Base-by-base conservation (phyloP, 768 basidiomycete genomes). In the Lentinula boryana region DNA sequence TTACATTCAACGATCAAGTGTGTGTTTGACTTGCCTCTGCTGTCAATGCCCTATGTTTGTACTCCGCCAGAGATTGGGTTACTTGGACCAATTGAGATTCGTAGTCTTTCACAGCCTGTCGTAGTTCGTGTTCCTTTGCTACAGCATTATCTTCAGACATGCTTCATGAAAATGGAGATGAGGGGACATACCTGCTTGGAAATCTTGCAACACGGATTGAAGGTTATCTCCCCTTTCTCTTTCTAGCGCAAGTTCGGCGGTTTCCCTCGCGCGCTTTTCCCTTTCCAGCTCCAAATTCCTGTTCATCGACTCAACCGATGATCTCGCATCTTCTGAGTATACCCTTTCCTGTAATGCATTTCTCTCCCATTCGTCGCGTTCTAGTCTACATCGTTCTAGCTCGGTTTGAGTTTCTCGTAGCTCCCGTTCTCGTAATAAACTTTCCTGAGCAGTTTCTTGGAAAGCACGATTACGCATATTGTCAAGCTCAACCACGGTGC, bases 61-160 rank as follows among this genome's bases (percentile, higher is more conserved):
- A 98, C 68, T 95, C 93, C n/a, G 91, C 91, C 32, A 98, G 78
- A 8, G 87, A 88, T 63, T 88, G 80, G 1, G 89, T 91, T 4
- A 83, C 76, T 54, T 85, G 79, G 18, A 78, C 73, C 4, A 98
- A 76, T 65, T 89, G 94, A 0, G 80, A 75, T 65, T 95, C 89
- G 58, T 91, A 87, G 53, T 93, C 95, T 63, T 84, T 84, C 35
- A 94, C 85, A 1, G 94, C 91, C 66, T 91, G 86, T 57, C 80
- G 79, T n/a, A 97, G 76, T 70, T 99, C 96, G 60, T 88, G 87
- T 57, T 97, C 94, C 73, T 93, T 97, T 1, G 88, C 95, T 97
- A 68, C 18, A 27, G 18, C 57, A 46, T 53, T 1, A 7, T 61
- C 57, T 56, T 36, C 60, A 65, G 51, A 66, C 7, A 38, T 8